Evolutionary conservation across 352 stramenopile genomes (phyloP), one percentile per base, ranked within the genome.

Genomic region (Aphanomyces cochlioides): DNA sequence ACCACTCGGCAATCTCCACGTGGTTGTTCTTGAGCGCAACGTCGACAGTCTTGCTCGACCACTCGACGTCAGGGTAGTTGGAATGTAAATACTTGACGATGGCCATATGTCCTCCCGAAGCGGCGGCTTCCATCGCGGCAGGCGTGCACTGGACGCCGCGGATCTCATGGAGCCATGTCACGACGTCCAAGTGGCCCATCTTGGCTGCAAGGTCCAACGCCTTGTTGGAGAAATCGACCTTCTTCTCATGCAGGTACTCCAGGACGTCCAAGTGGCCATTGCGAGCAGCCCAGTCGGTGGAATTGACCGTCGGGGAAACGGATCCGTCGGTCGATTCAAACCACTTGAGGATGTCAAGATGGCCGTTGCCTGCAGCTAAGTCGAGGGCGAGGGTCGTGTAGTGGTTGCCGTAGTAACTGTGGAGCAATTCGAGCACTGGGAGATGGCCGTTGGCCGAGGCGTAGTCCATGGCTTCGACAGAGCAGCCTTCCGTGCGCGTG

Each of bases 71-170:
- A 36, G 34, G 34, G n/a, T 45, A 61, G 17, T 61, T 40, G 7
- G 50, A 7, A 19, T 73, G 69, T 1, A 78, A 28, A 59, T 68
- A 78, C 63, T 73, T 19, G 17, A 78, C 74, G 12, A 76, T 73
- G 1, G 65, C 38, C n/a, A 76, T 56, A 43, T 76, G 74, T 13
- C 74, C 74, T 56, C 69, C 64, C 12, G 53, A 60, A 7, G 74
- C 71, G 2, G 74, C 71, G 7, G 56, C 56, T 45, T 76, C 72
- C 56, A 76, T 56, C 5, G 74, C 53, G 12, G 72, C 40, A 15
- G 67, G 28, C 3, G 70, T 48, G 3, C 37, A 53, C 19, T 36
- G 34, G 3, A 41, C 19, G 45, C 15, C 36, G 6, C 63, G 63
- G 13, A 5, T 61, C 7, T 40, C 34, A 41, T 61, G 28, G 17